Percentiles rank a stretch among this genome's conserved stretches.
These are phyloP conservation scores for Penicillium oxalicum DNA, from an alignment of 2,329 filamentous ascomycete species.

Conservation along the genomic window DNA sequence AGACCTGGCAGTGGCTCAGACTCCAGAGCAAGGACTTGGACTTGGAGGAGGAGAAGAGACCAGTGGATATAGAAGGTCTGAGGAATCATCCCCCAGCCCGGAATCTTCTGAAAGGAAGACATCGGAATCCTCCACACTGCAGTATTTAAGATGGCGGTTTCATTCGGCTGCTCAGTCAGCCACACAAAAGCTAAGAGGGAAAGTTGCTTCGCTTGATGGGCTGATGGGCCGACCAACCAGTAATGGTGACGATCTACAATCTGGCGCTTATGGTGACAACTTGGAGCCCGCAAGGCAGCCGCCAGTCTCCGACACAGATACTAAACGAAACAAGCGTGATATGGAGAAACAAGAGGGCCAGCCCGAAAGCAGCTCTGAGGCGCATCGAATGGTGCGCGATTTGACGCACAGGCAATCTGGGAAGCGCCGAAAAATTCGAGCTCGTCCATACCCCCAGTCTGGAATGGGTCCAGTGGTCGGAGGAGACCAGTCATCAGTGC, in stretches of 20 bases:
- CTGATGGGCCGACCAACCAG: constrained; percentile 19
- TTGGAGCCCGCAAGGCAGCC: constrained; percentile 24
- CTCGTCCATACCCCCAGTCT: constrained; percentile 9
- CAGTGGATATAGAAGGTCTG: not conserved
- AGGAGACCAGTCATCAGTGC: constrained; percentile 6
- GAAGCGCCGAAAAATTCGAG: constrained; percentile 14
- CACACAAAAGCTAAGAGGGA: constrained; percentile 8
- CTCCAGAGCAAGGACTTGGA: constrained; percentile 1
- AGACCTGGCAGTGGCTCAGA: constrained; percentile 24
- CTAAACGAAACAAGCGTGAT: constrained; percentile 28
- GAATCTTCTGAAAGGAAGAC: not conserved
- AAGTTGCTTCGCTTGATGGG: constrained; percentile 11
- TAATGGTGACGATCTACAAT: constrained; percentile 23
- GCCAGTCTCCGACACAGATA: constrained; percentile 23
- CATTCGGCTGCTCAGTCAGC: not conserved
- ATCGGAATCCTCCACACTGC: not conserved
- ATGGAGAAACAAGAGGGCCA: constrained; percentile 23
- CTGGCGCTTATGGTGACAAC: constrained; percentile 20
- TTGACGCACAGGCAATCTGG: constrained; percentile 24
- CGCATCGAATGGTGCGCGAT: constrained; percentile 29
- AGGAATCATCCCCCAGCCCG: not conserved
- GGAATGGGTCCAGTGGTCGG: constrained; percentile 10
- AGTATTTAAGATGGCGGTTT: constrained; percentile 1
- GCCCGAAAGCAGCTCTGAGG: constrained; percentile 23
- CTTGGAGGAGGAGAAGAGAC: not conserved